Percentiles rank a stretch among this genome's conserved stretches.
Conservation (phyloP, 768 basidiomycete genomes). For the Serendipita sp. region DNA sequence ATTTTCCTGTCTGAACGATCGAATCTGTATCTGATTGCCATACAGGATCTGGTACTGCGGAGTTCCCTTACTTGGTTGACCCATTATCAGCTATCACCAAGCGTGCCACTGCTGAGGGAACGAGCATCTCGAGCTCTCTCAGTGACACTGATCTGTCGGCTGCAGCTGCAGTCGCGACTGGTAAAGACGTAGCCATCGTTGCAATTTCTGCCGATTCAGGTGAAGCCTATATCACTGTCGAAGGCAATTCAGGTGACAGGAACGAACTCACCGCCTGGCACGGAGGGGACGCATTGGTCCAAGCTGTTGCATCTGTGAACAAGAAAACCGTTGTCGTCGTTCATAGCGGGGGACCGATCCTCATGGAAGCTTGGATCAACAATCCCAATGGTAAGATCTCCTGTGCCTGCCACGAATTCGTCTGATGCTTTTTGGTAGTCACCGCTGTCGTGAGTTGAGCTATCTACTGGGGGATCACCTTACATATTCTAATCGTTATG, state of each 20-base stretch:
- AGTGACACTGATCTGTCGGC: constrained; percentile 35
- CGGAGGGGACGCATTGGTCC: constrained; percentile 22
- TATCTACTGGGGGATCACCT: neutral
- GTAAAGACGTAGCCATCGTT: constrained; percentile 27
- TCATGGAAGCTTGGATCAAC: constrained; percentile 13
- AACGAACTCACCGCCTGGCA: constrained; percentile 24
- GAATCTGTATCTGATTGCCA: too few relatives aligned
- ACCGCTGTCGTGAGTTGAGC: constrained; percentile 15
- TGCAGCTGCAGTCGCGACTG: constrained; percentile 28
- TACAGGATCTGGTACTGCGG: neutral
- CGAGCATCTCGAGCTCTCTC: constrained; percentile 30
- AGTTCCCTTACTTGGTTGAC: constrained; percentile 17
- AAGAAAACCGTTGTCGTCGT: constrained; percentile 16
- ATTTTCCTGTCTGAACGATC: constrained; percentile 45
- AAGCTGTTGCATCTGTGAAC: constrained; percentile 20
- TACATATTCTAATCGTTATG: constrained; percentile 10
- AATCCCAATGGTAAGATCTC: constrained; percentile 11
- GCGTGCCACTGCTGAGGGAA: constrained; percentile 25
- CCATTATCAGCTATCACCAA: constrained; percentile 18
- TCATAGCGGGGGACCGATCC: constrained; percentile 11
- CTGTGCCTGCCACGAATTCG: neutral
- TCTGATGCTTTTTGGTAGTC: constrained; percentile 12
- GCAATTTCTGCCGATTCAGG: constrained; percentile 19
- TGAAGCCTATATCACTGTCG: constrained; percentile 22
- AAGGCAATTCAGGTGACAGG: constrained; percentile 18